Base-by-base conservation (phyloP, 139 green algal species). In the Coelastrella sp. region DNA sequence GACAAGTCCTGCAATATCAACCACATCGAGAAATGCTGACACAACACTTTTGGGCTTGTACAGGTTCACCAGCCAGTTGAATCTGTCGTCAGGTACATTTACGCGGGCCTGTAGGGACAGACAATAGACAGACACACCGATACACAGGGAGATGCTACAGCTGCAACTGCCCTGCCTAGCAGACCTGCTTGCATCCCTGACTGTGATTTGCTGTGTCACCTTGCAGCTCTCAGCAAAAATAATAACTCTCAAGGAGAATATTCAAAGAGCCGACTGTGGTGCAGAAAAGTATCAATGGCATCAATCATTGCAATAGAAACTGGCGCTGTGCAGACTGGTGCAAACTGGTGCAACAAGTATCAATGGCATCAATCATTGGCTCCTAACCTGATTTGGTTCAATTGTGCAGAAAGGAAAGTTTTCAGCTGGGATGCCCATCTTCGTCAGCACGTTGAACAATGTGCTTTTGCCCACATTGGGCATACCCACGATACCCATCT, bases 351-450 rank as follows among this genome's bases (percentile, higher is more conserved):
- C 35, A 49, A 49, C 35, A 49, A 49, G 35, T 49, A 49, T 49
- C 35, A 49, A 49, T 49, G 35, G 35, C 35, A 49, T 49, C 35
- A 5, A 49, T 3, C 35, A 49, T 49, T 49, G 1, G 63, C 15
- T 79, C 6, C 91, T 80, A 59, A 96, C 95, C 63, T 95, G 88
- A 92, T 98, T 98, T 57, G 97, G 97, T 80, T 99, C 97, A 87
- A 99, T 99, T 61, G 98, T 99, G 94, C 98, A 99, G 92, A 99
- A 99, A 17, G 97, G 97, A 84, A 99, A 99, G 93, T 98, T 99
- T 85, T 99, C 97, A 3, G 97, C 97, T 12, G 97, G 96, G 24
- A 99, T 97, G 74, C 93, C 91, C 84, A 97, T 93, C 90, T 97
- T 96, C n/a, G 94, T 97, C 19, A 99, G 91, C 57, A 94, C 88